Conservation (phyloP, 495 filamentous ascomycete genomes). For the Polyplosphaeria fusca region DNA sequence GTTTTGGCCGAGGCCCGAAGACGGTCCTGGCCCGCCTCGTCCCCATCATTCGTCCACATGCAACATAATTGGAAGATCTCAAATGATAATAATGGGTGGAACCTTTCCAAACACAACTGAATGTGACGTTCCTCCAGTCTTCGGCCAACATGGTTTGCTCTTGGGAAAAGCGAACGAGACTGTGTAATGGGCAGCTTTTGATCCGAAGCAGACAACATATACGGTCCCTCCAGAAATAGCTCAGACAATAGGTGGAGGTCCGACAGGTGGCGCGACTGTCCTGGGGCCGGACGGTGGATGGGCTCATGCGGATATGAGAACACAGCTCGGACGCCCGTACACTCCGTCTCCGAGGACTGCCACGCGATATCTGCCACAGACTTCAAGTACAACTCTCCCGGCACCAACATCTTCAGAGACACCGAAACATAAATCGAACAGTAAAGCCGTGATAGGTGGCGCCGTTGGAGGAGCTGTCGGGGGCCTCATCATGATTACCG, state of each 20-base stretch:
- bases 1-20: slow-evolving; percentile 21
- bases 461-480: too few species aligned
- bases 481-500: too few species aligned
- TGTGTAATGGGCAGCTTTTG: slow-evolving; percentile 43
- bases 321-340: slow-evolving; percentile 3
- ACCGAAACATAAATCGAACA: too few species aligned
- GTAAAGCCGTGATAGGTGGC: too few species aligned
- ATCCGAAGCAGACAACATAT: slow-evolving; percentile 43
- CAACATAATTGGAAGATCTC: slow-evolving; percentile 46
- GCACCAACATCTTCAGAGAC: not conserved
- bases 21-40: slow-evolving; percentile 31
- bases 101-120: slow-evolving; percentile 36
- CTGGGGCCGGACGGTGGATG: slow-evolving; percentile 3
- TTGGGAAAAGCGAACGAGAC: slow-evolving; percentile 40
- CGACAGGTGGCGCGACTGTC: slow-evolving; percentile 5
- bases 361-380: slow-evolving; percentile 1
- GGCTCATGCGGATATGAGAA: not conserved
- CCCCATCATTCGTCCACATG: slow-evolving; percentile 51
- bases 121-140: slow-evolving; percentile 38
- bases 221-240: slow-evolving; percentile 44
- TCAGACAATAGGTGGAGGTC: slow-evolving; percentile 42
- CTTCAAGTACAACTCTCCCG: not conserved
- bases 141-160: slow-evolving; percentile 46
- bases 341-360: slow-evolving; percentile 1
- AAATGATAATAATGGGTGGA: slow-evolving; percentile 51